phyloP scores from a whole-genome alignment of 2,329 filamentous ascomycete genomes.

The Hirsutella thompsonii region DNA sequence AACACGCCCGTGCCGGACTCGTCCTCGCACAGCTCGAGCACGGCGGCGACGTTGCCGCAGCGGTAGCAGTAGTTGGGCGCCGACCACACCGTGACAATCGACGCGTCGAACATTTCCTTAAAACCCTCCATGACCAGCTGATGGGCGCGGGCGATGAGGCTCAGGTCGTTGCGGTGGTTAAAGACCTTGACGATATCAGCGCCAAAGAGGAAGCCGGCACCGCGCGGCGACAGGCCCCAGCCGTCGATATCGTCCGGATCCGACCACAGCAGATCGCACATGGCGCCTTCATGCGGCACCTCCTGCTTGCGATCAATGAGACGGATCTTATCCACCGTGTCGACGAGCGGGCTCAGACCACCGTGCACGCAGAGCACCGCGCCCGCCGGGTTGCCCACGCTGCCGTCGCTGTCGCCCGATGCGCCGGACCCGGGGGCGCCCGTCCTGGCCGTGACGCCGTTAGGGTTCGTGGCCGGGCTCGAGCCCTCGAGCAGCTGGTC shows the following conservation, averaged over 20 bases:
- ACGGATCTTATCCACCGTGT: constrained; percentile 90
- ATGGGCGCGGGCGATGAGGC: constrained; percentile 84
- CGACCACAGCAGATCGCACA: constrained; percentile 97
- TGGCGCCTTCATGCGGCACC: constrained; percentile 94
- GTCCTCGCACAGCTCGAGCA: constrained; percentile 86
- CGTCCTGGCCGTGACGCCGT: constrained; percentile 22
- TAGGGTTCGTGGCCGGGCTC: constrained; percentile 1
- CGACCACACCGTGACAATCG: constrained; percentile 97
- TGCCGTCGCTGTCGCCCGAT: constrained; percentile 52
- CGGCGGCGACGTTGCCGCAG: constrained; percentile 90
- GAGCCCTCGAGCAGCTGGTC: constrained; percentile 12
- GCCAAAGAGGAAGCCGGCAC: constrained; percentile 91
- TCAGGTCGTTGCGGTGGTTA: constrained; percentile 88
- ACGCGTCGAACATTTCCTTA: constrained; percentile 96
- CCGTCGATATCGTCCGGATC: constrained; percentile 97
- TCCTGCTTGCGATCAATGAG: constrained; percentile 94
- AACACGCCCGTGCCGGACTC: constrained; percentile 61
- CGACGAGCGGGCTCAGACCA: constrained; percentile 79
- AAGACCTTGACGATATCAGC: constrained; percentile 92
- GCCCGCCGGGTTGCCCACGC: constrained; percentile 56
- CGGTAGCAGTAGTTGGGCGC: constrained; percentile 95
- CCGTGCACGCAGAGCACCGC: constrained; percentile 94
- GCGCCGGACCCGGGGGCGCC: constrained; percentile 73
- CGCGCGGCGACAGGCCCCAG: constrained; percentile 88
- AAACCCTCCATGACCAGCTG: constrained; percentile 99